A percentile compares a stretch with the other conserved stretches of the same genome.
Conservation (phyloP, 1,139 yeast species). For the Kurtzmaniella quercitrusa region DNA sequence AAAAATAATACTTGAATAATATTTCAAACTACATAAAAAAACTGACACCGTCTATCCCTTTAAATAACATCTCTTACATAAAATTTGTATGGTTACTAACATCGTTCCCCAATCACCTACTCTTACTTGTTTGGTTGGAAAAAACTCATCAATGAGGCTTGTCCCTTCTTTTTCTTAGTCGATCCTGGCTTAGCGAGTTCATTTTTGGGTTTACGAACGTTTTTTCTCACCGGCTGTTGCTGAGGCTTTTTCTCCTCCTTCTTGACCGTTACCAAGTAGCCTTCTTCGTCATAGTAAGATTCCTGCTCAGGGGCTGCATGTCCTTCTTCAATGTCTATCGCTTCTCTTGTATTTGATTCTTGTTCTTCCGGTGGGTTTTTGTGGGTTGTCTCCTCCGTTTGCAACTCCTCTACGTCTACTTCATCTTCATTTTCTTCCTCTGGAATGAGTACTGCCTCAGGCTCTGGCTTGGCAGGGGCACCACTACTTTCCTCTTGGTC, state of each 20-base stretch:
- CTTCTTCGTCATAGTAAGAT: constrained; percentile 36
- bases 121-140: constrained; percentile 18
- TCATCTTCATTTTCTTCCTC: background rate
- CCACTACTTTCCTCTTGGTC: constrained; percentile 4
- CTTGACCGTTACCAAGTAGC: constrained; percentile 32
- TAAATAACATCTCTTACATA: no score
- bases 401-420: background rate
- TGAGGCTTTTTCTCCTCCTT: constrained; percentile 13
- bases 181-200: constrained; percentile 11
- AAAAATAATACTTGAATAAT: no score
- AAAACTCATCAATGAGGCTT: constrained; percentile 37
- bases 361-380: no score
- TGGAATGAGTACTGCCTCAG: constrained; percentile 1
- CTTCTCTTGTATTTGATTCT: background rate
- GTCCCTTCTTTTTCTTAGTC: constrained; percentile 24
- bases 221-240: constrained; percentile 2
- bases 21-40: no score
- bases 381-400: no score
- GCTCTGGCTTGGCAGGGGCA: background rate
- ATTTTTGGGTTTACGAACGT: constrained; percentile 7
- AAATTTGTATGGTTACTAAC: no score
- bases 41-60: no score
- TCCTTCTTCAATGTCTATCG: background rate
- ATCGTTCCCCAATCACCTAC: no score
- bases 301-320: constrained; percentile 5